phyloP scores from a whole-genome alignment of 495 filamentous ascomycete species.

The Neohortaea acidophila region DNA sequence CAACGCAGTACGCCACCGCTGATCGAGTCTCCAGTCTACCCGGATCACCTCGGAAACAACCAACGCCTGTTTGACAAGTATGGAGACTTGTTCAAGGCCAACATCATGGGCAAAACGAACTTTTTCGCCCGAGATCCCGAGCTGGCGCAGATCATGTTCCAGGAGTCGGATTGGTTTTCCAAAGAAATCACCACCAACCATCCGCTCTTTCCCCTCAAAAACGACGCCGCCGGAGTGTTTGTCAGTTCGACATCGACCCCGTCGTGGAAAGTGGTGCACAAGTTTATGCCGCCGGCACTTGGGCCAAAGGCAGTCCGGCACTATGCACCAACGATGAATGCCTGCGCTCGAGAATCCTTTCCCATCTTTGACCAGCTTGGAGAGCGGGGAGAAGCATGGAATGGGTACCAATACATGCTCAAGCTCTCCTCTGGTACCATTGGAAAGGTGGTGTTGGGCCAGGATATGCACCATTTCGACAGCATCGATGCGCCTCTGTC shows the following conservation, averaged over 20 bases:
- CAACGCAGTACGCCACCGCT: background rate
- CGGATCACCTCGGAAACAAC: slow-evolving; percentile 45
- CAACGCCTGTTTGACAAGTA: slow-evolving; percentile 39
- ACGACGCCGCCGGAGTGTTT: slow-evolving; percentile 34
- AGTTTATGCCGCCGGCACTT: slow-evolving; percentile 40
- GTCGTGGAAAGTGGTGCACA: slow-evolving; percentile 35
- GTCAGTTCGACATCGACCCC: slow-evolving; percentile 36
- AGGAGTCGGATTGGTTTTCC: slow-evolving; percentile 36
- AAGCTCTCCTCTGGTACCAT: slow-evolving; percentile 41
- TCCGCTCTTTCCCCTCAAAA: slow-evolving; percentile 35
- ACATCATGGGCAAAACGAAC: slow-evolving; percentile 33
- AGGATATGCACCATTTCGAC: slow-evolving; percentile 40
- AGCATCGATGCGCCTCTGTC: slow-evolving; percentile 29
- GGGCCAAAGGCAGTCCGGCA: slow-evolving; percentile 41
- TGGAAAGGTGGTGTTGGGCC: slow-evolving; percentile 35
- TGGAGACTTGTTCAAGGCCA: slow-evolving; percentile 40
- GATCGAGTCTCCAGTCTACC: slow-evolving; percentile 29
- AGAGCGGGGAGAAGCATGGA: slow-evolving; percentile 34
- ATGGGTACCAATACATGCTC: slow-evolving; percentile 46
- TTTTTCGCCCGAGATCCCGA: slow-evolving; percentile 39
- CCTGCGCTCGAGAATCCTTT: slow-evolving; percentile 31
- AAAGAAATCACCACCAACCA: slow-evolving; percentile 38
- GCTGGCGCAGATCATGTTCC: slow-evolving; percentile 28
- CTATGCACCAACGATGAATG: slow-evolving; percentile 41
- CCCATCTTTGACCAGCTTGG: slow-evolving; percentile 40